Evolutionary conservation across 176 grass and related monocot species (phyloP), one percentile per base, ranked within the genome.

Genomic region (Musa itinerans): DNA sequence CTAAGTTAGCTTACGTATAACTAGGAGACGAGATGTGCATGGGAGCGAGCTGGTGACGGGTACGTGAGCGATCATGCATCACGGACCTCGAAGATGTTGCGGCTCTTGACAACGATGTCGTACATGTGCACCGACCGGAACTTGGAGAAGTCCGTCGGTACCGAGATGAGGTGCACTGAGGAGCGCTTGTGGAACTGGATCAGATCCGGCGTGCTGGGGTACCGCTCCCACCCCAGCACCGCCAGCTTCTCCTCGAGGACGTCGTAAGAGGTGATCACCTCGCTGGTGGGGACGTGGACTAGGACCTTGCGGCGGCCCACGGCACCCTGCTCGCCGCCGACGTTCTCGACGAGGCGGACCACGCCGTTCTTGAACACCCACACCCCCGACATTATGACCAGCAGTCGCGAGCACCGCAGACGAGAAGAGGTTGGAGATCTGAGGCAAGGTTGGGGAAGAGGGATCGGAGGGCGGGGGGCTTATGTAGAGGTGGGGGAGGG

Each of bases 91-190:
- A 65, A 65, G 23, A 65, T 10, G n/a, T 65, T 65, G 22, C 63
- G 63, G 63, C 63, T 65, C 63, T 65, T 65, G 63, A 65, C 63
- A 10, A 65, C 63, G 63, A 65, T 65, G 63, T 65, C 63, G 63
- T 65, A 65, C 63, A 65, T 65, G 63, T 65, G 63, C 23, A 65
- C 63, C 23, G 63, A 65, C 23, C 63, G 63, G 24, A 65, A 27
- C 63, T 65, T 65, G 63, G 63, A 11, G 63, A 65, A 65, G 23
- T 65, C 63, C 2, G 23, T 10, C 2, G 63, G 63, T 2, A 65
- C 63, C 23, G 63, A 65, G 63, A 65, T 65, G 63, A 65, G 63
- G 63, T 65, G 63, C 23, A 65, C 63, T 0, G 63, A 65, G 63
- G 63, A 65, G 9, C 63, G 63, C 63, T 65, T 21, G 63, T 65